Conservation (phyloP, 371 early-diverging fungal species). For the Amoeboaphelidium occidentale region DNA sequence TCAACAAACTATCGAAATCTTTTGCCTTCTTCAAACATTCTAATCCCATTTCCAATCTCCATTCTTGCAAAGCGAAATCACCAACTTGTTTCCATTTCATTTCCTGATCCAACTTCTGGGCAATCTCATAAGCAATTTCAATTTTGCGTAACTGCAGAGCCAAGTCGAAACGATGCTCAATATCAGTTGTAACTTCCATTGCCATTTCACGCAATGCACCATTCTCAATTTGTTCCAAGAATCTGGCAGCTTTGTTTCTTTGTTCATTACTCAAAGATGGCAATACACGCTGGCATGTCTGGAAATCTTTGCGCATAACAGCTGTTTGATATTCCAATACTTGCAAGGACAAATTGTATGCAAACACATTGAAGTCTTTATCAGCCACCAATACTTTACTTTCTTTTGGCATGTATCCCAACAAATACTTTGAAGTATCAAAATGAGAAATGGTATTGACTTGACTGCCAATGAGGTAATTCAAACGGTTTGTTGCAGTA, state of each 20-base stretch:
- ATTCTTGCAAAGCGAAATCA: slow-evolving; percentile 59
- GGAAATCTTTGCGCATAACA: slow-evolving; percentile 69
- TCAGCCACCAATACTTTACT: slow-evolving; percentile 80
- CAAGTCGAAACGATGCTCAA: slow-evolving; percentile 82
- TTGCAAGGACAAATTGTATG: slow-evolving; percentile 68
- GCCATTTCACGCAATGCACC: slow-evolving; percentile 73
- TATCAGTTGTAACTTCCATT: slow-evolving; percentile 66
- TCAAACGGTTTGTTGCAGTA: slow-evolving; percentile 60
- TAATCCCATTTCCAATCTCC: slow-evolving; percentile 68
- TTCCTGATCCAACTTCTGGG: slow-evolving; percentile 46
- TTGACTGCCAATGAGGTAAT: slow-evolving; percentile 80
- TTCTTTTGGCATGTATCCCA: slow-evolving; percentile 81
- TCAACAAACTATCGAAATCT: slow-evolving; percentile 61
- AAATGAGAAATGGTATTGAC: slow-evolving; percentile 79
- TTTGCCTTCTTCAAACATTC: slow-evolving; percentile 63
- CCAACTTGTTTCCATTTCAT: slow-evolving; percentile 76
- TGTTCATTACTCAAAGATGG: slow-evolving; percentile 65
- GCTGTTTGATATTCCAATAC: slow-evolving; percentile 92
- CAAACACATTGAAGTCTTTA: slow-evolving; percentile 63
- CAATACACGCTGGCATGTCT: slow-evolving; percentile 42
- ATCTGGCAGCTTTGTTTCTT: slow-evolving; percentile 68
- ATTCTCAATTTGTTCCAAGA: slow-evolving; percentile 61
- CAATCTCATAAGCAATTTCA: slow-evolving; percentile 59
- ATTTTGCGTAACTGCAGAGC: slow-evolving; percentile 61
- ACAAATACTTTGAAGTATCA: slow-evolving; percentile 59